These are phyloP conservation scores for Microcera coccophila DNA, from an alignment of 2,329 filamentous ascomycete genomes.

Conservation along the genomic window DNA sequence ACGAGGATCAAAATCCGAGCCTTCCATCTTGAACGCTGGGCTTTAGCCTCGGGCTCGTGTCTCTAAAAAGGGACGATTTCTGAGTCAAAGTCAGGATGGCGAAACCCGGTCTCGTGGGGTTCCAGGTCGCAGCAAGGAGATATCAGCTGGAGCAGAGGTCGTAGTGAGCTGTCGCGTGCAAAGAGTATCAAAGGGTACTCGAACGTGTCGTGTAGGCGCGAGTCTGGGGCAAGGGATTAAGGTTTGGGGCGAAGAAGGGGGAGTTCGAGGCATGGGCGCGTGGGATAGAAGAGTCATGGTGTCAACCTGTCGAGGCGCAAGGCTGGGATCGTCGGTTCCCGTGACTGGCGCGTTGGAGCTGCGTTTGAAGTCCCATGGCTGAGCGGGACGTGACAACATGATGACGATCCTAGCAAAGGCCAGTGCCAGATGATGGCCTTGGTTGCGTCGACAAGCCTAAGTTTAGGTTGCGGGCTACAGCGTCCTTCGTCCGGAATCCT, in stretches of 20 bases:
- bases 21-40: constrained; percentile 21
- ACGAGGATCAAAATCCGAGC: constrained; percentile 23
- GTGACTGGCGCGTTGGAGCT: neutral
- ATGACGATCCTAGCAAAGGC: constrained; percentile 10
- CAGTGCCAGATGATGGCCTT: neutral
- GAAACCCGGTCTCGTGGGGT: constrained; percentile 8
- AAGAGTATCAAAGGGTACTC: neutral
- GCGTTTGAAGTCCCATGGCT: neutral
- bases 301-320: neutral
- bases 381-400: constrained; percentile 24
- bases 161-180: neutral
- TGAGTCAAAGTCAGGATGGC: constrained; percentile 6
- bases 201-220: neutral
- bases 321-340: neutral
- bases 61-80: constrained; percentile 1
- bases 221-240: neutral
- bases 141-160: constrained; percentile 4
- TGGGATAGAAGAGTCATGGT: neutral
- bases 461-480: neutral
- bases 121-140: neutral
- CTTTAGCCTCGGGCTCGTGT: neutral
- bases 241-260: neutral
- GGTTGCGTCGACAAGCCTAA: neutral
- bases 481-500: too few relatives aligned
- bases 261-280: neutral